phyloP scores from a whole-genome alignment of 805 yeast genomes.

The Teunomyces lycoperdinae region DNA sequence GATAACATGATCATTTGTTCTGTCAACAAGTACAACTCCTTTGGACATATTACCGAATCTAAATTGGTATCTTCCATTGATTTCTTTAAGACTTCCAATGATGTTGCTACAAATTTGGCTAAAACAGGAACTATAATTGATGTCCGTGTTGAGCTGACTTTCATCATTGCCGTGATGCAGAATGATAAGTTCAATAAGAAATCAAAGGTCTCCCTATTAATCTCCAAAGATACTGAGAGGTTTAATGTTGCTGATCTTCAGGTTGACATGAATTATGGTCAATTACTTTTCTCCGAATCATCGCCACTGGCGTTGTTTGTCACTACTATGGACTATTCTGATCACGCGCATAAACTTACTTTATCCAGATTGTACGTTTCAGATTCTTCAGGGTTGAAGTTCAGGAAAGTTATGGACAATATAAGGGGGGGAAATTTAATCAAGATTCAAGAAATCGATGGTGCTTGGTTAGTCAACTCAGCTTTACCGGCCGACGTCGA shows the following conservation, averaged over 20 bases:
- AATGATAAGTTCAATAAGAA: conserved; percentile 40
- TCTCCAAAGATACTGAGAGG: conserved; percentile 45
- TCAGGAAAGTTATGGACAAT: conserved; percentile 41
- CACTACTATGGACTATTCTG: conserved; percentile 21
- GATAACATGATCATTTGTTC: conserved; percentile 32
- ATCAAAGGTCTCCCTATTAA: conserved; percentile 38
- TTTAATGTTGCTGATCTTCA: conserved; percentile 42
- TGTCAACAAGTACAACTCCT: conserved; percentile 33
- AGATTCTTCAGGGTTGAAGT: conserved; percentile 57
- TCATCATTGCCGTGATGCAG: conserved; percentile 38
- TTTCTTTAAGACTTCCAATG: conserved; percentile 36
- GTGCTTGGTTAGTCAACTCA: conserved; percentile 55
- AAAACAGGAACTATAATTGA: conserved; percentile 29
- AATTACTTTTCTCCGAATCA: conserved; percentile 36
- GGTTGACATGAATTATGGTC: conserved; percentile 34
- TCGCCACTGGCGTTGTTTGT: conserved; percentile 35
- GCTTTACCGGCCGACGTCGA: conserved; percentile 16
- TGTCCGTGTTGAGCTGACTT: conserved; percentile 38
- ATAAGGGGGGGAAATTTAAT: conserved; percentile 42
- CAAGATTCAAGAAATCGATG: conserved; percentile 54
- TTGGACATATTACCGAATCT: conserved; percentile 38
- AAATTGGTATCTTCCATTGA: conserved; percentile 41
- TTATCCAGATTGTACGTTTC: conserved; percentile 45
- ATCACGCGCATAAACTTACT: conserved; percentile 8
- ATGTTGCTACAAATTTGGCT: conserved; percentile 23